A percentile compares a stretch with the other conserved stretches of the same genome.
These are phyloP conservation scores for Rubroshorea leprosula DNA, from an alignment of 345 rosid genomes.

Conservation along the genomic window DNA sequence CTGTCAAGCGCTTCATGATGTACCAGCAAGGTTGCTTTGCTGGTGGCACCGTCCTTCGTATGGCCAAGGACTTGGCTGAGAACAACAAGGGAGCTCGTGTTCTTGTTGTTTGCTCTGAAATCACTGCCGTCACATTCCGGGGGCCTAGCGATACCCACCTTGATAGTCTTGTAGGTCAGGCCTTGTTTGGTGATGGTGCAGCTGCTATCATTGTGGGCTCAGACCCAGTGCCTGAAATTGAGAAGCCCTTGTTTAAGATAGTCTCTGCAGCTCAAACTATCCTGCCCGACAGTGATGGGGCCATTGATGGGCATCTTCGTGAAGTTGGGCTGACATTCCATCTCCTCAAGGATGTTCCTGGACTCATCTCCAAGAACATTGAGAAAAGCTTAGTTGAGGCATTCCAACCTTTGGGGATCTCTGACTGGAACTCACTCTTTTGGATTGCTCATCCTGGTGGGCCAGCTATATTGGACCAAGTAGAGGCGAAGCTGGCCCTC, in stretches of 20 bases:
- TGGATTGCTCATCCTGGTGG: constrained; percentile 54
- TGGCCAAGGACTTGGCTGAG: constrained; percentile 47
- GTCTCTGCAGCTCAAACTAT: constrained; percentile 39
- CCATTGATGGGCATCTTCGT: constrained; percentile 44
- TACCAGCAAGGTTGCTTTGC: no score
- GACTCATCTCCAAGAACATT: constrained; percentile 32
- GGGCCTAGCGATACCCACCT: constrained; percentile 41
- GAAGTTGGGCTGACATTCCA: constrained; percentile 43
- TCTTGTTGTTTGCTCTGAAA: constrained; percentile 47
- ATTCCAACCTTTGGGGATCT: constrained; percentile 35
- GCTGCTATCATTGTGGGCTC: constrained; percentile 46
- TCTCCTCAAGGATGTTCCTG: constrained; percentile 39
- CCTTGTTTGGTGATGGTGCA: no score
- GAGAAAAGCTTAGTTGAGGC: constrained; percentile 34
- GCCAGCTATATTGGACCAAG: constrained; percentile 37
- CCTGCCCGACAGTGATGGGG: constrained; percentile 43
- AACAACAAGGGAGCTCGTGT: constrained; percentile 47
- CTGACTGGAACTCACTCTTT: constrained; percentile 50
- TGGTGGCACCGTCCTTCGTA: constrained; percentile 20
- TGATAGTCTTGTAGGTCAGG: constrained; percentile 40
- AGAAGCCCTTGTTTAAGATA: constrained; percentile 37
- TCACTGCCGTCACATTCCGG: constrained; percentile 33
- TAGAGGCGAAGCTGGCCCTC: constrained; percentile 30
- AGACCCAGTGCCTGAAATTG: constrained; percentile 24
- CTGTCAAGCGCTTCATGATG: constrained; percentile 52